Base-by-base conservation (phyloP, 768 basidiomycete species). In the Coprinellus micaceus region DNA sequence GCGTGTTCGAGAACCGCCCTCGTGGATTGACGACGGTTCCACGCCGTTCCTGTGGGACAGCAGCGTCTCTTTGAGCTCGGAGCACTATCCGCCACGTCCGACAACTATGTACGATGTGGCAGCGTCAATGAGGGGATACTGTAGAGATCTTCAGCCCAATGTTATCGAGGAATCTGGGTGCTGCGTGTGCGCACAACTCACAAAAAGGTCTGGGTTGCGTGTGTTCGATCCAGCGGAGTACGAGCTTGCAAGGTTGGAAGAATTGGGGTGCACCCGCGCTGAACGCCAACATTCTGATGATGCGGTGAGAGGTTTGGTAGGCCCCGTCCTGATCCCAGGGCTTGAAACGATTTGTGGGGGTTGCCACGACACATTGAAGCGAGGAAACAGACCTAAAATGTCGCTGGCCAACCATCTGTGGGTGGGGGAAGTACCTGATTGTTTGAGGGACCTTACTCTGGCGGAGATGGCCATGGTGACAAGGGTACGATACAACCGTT, bases 161-260 rank as follows among this genome's bases (percentile, higher is more conserved):
- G 43, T 30, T 6, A 26, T 67, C 33, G 58, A 63, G 33, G 67
- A 69, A 41, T 52, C 53, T 43, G 67, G 67, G 1, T 69, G 67
- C 60, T 57, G 62, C 2, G 63, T 67, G 1, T 69, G 66, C 55
- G 67, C 63, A 21, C 47, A 58, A 25, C 43, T 66, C 1, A 55
- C 39, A 25, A 44, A 28, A 17, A 13, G 53, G 3, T 5, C 25
- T 6, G 25, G 33, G 33, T n/a, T 45, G 67, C 2, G 66, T 67
- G 1, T 66, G 65, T 12, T 63, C 63, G 22, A 53, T 15, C n/a
- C 39, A 4, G 52, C 54, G 4, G n/a, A 10, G 9, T 15, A 28
- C 24, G 37, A 53, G n/a, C 36, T 53, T 13, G 19, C 21, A 4
- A 12, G 7, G 13, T 22, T 53, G 17, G 39, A 21, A 41, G 29